Evolutionary conservation across 257 asterid genomes (phyloP), one percentile per base, ranked within the genome.

Genomic region (Salvia splendens): DNA sequence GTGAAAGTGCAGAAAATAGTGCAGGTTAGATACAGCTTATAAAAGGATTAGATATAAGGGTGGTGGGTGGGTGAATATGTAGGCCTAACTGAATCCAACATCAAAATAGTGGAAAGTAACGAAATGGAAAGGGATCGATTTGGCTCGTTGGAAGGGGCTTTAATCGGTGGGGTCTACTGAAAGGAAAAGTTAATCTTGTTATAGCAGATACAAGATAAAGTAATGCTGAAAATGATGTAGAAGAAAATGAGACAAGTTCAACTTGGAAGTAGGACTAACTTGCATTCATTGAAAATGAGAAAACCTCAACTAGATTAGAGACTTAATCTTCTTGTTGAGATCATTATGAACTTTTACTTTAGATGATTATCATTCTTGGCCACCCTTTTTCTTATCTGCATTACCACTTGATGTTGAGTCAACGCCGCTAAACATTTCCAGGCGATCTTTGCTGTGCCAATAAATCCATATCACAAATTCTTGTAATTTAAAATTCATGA

Each of bases 81-180:
- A 65, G 75, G 73, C 67, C 73, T 74, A 60, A 48, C 73, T 65
- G 65, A 52, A 61, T 72, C 54, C 36, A n/a, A 53, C 43, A 64
- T 16, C 73, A 60, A n/a, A n/a, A 33, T 64, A 48, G 42, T 45
- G 36, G 58, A 10, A 38, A 58, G 49, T 45, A 40, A 65, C 65
- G 56, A 40, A 60, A 46, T 5, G 52, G 42, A 68, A 30, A 64
- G 72, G 32, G 53, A 45, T 6, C 5, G 69, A 24, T 71, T 70
- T 56, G 69, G 71, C 45, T 41, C 53, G 60, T 68, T 68, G 36
- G 56, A 52, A 65, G 57, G 57, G 46, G 74, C 64, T 60, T 36
- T 3, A 49, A 32, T 67, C 51, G 4, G 67, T 61, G 70, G 79
- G 73, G 77, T 71, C 69, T 64, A 61, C 68, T 8, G 59, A 46